These are phyloP conservation scores for Pythium aquatile DNA, from an alignment of 352 stramenopile genomes.

Conservation along the genomic window DNA sequence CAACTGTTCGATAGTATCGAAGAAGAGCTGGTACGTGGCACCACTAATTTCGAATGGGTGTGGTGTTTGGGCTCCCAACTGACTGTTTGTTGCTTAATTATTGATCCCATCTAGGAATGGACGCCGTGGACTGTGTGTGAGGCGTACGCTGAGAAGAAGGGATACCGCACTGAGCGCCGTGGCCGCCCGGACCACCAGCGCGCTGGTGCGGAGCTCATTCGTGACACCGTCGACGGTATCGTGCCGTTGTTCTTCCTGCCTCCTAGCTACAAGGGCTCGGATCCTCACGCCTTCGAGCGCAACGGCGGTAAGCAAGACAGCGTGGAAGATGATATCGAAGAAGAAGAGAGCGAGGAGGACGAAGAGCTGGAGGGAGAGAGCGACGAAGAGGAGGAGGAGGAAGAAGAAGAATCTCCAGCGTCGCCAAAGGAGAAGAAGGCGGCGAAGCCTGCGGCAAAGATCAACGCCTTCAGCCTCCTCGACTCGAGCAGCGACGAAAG, in stretches of 20 bases:
- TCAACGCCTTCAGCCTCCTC: slow-evolving; percentile 30
- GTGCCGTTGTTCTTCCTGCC: slow-evolving; percentile 80
- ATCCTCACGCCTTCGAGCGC: slow-evolving; percentile 33
- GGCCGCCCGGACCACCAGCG: slow-evolving; percentile 81
- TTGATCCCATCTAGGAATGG: slow-evolving; percentile 50
- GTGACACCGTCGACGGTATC: slow-evolving; percentile 80
- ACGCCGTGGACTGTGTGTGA: slow-evolving; percentile 82
- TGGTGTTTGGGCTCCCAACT: neutral
- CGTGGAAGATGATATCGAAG: slow-evolving; percentile 15
- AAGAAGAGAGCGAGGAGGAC: slow-evolving; percentile 4
- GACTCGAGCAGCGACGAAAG: slow-evolving; percentile 31
- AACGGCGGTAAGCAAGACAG: slow-evolving; percentile 29
- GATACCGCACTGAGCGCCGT: slow-evolving; percentile 75
- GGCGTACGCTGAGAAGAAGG: slow-evolving; percentile 81
- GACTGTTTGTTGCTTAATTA: neutral
- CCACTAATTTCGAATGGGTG: neutral
- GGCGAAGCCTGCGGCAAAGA: slow-evolving; percentile 5
- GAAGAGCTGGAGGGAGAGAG: slow-evolving; percentile 4
- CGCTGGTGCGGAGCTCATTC: slow-evolving; percentile 75
- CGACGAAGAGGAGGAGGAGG: slow-evolving; percentile 18
- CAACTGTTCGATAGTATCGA: slow-evolving; percentile 76
- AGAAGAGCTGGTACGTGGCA: slow-evolving; percentile 56
- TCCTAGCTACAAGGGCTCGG: slow-evolving; percentile 64
- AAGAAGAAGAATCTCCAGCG: neutral
- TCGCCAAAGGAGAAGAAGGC: neutral